phyloP scores from a whole-genome alignment of 192 early-diverging fungal genomes.

The Entomortierella parvispora region DNA sequence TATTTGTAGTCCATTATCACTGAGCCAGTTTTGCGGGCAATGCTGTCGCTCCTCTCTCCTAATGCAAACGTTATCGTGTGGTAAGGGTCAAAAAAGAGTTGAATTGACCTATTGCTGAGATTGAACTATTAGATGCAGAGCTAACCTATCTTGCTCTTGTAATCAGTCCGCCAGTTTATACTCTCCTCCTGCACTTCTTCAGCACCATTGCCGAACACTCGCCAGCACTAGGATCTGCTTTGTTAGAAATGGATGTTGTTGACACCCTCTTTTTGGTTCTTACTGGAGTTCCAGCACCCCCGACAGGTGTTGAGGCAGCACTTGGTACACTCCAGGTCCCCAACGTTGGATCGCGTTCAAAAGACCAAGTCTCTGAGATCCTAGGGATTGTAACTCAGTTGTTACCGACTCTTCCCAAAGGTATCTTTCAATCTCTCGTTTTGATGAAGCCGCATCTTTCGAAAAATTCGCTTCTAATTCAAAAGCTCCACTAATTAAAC shows the following conservation, averaged over 20 bases:
- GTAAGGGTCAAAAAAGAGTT: constrained; percentile 13
- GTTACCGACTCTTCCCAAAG: constrained; percentile 67
- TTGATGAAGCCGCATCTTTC: not conserved
- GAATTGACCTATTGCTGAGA: too few relatives aligned
- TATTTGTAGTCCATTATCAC: constrained; percentile 67
- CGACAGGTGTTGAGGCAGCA: constrained; percentile 6
- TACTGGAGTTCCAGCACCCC: constrained; percentile 45
- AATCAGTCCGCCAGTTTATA: constrained; percentile 61
- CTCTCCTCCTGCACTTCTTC: constrained; percentile 65
- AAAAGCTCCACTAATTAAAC: not conserved
- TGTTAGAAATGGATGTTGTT: constrained; percentile 56
- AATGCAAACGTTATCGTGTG: constrained; percentile 47
- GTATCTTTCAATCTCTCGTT: constrained; percentile 17
- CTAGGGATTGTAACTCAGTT: constrained; percentile 65
- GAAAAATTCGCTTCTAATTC: not conserved
- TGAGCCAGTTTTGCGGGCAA: constrained; percentile 61
- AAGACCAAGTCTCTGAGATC: constrained; percentile 67
- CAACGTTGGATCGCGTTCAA: constrained; percentile 48
- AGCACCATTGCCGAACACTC: constrained; percentile 66
- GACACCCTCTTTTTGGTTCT: constrained; percentile 57
- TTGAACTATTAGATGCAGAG: too few relatives aligned
- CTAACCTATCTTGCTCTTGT: not conserved
- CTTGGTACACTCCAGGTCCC: constrained; percentile 14
- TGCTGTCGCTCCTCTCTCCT: constrained; percentile 66
- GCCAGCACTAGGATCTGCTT: constrained; percentile 52